A percentile compares a stretch with the other conserved stretches of the same genome.
These are phyloP conservation scores for Phytophthora capsici DNA, from an alignment of 352 stramenopile genomes.

Conservation along the genomic window DNA sequence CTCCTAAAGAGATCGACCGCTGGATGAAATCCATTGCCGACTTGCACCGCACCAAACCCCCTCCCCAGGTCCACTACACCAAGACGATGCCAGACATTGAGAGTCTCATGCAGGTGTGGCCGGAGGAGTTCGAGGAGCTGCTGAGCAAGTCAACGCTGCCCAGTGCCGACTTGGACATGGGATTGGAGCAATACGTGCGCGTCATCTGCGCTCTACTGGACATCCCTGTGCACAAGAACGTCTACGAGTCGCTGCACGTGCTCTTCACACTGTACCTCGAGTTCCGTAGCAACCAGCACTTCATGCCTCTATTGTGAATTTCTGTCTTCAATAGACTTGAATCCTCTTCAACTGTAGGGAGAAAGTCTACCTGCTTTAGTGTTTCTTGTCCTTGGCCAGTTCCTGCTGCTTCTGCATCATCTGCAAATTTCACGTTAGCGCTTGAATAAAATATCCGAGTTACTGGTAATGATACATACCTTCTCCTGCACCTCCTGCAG, in stretches of 20 bases:
- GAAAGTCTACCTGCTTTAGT: conserved; percentile 3
- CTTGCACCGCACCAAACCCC: conserved; percentile 93
- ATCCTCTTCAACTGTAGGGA: not conserved
- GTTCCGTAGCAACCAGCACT: conserved; percentile 94
- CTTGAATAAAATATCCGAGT: not conserved
- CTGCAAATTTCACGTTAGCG: conserved; percentile 23
- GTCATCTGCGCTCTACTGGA: conserved; percentile 94
- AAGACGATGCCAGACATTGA: conserved; percentile 96
- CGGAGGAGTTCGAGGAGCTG: conserved; percentile 86
- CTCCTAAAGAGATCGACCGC: conserved; percentile 92
- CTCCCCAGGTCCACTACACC: conserved; percentile 93
- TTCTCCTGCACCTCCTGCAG: conserved; percentile 81
- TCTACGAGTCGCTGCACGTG: conserved; percentile 95
- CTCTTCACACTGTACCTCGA: conserved; percentile 95
- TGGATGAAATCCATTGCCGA: conserved; percentile 97
- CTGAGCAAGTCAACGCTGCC: conserved; percentile 77
- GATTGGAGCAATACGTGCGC: conserved; percentile 93
- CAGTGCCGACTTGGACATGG: conserved; percentile 90
- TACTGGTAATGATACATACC: conserved; percentile 32
- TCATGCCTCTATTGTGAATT: conserved; percentile 63
- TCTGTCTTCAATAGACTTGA: conserved; percentile 14
- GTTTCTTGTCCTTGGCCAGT: conserved; percentile 33
- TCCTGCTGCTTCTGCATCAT: conserved; percentile 62
- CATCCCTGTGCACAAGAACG: conserved; percentile 95
- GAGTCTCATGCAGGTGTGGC: conserved; percentile 93